phyloP scores from a whole-genome alignment of 257 asterid species.

The Coffea canephora region DNA sequence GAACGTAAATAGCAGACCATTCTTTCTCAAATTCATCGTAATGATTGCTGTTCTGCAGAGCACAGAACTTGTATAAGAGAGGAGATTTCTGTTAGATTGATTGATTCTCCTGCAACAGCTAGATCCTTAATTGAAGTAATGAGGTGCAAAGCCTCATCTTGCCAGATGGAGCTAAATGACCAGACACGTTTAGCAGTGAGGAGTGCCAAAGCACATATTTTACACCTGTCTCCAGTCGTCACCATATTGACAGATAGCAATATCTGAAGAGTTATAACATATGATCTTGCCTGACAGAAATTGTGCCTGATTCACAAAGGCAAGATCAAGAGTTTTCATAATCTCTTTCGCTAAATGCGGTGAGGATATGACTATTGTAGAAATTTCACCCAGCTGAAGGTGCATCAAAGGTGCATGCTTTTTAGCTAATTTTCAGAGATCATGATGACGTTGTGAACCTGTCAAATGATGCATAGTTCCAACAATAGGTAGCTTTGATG shows the following conservation, averaged over 20 bases:
- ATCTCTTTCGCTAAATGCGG: slow-evolving; percentile 28
- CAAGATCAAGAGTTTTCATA: slow-evolving; percentile 25
- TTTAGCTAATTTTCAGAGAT: slow-evolving; percentile 11
- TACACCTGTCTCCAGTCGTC: slow-evolving; percentile 27
- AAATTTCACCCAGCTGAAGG: slow-evolving; percentile 22
- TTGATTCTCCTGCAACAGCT: not conserved
- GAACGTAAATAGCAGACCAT: too few relatives aligned
- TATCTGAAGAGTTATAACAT: slow-evolving; percentile 3
- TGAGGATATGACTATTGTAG: slow-evolving; percentile 22
- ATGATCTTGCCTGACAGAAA: slow-evolving; percentile 1
- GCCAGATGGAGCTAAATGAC: slow-evolving; percentile 10
- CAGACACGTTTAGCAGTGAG: slow-evolving; percentile 4
- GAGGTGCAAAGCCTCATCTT: slow-evolving; percentile 2
- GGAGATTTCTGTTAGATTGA: not conserved
- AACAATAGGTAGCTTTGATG: slow-evolving; percentile 29
- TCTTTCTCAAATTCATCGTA: too few relatives aligned
- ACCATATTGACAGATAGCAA: slow-evolving; percentile 16
- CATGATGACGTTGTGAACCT: slow-evolving; percentile 18
- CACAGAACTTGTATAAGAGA: not conserved
- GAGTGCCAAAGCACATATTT: slow-evolving; percentile 19
- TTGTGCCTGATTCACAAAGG: slow-evolving; percentile 17
- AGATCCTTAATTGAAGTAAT: not conserved
- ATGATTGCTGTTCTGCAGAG: not conserved
- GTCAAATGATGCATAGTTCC: slow-evolving; percentile 29
- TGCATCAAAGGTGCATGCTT: slow-evolving; percentile 28